A percentile compares a stretch with the other conserved stretches of the same genome.
Conservation (phyloP, 345 rosid genomes). For the Brassica cretica region DNA sequence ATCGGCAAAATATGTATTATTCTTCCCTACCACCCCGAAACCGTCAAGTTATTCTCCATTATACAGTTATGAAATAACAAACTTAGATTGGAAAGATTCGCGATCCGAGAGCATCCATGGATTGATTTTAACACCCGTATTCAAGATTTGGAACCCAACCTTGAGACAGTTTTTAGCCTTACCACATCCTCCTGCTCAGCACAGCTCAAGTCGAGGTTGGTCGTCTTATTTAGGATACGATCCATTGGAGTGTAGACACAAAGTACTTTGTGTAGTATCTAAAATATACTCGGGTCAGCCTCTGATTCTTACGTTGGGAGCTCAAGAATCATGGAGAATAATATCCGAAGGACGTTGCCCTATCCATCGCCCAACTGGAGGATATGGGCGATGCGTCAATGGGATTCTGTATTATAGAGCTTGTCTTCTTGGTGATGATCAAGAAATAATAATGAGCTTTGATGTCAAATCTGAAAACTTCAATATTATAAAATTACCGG, state of each 20-base stretch:
- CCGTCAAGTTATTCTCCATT: background rate
- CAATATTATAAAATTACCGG: no score
- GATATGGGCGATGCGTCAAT: background rate
- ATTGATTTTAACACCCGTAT: background rate
- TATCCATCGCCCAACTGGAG: background rate
- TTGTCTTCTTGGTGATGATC: background rate
- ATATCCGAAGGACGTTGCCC: background rate
- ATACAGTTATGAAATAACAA: no score
- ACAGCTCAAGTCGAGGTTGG: background rate
- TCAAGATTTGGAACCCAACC: background rate
- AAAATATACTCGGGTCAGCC: no score
- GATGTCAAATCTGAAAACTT: constrained; percentile 2
- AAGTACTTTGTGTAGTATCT: background rate
- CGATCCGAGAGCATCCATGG: background rate
- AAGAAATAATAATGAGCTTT: background rate
- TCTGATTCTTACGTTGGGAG: background rate
- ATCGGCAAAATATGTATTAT: background rate
- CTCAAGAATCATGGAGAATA: background rate
- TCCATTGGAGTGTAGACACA: constrained; percentile 4
- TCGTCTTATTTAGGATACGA: background rate
- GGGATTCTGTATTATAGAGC: background rate
- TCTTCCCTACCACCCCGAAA: background rate
- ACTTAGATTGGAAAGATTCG: background rate
- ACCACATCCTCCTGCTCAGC: background rate
- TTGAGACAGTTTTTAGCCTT: background rate